Conservation (phyloP, 768 basidiomycete genomes). For the Lactifluus piperatus region DNA sequence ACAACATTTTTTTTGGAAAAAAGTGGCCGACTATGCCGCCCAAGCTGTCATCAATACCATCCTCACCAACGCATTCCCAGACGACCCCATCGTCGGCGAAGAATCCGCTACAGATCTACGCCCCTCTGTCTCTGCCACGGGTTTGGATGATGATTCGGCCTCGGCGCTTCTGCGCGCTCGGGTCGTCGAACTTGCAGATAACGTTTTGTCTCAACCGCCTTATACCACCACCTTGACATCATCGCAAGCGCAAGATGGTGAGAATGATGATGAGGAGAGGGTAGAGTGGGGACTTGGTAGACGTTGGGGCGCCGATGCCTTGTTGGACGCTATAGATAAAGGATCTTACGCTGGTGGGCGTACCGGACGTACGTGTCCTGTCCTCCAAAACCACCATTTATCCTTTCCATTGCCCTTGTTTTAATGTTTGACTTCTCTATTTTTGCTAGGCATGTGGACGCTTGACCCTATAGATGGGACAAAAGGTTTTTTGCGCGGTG, state of each 20-base stretch:
- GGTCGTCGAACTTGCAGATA: constrained; percentile 77
- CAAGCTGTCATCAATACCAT: constrained; percentile 88
- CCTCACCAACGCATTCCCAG: constrained; percentile 66
- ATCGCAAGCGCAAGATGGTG: no score
- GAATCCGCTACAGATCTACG: constrained; percentile 84
- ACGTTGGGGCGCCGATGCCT: constrained; percentile 43
- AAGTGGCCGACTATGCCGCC: constrained; percentile 85
- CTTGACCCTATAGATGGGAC: constrained; percentile 51
- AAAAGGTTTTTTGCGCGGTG: constrained; percentile 51
- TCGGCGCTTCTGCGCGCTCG: constrained; percentile 53
- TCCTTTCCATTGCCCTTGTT: not conserved
- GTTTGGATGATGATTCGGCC: no score
- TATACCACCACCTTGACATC: no score
- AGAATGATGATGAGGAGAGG: constrained; percentile 43
- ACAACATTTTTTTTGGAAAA: no score
- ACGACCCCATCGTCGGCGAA: constrained; percentile 88
- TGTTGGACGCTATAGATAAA: constrained; percentile 82
- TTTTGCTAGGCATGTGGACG: constrained; percentile 32
- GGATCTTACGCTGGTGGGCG: constrained; percentile 68
- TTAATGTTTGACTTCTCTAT: not conserved
- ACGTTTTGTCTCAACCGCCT: constrained; percentile 49
- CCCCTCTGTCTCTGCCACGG: no score
- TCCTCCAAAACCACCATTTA: no score
- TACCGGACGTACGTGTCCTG: constrained; percentile 66
- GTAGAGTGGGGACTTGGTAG: constrained; percentile 68